These are phyloP conservation scores for Apiospora arundinis DNA, from an alignment of 2,329 filamentous ascomycete species.

Conservation along the genomic window DNA sequence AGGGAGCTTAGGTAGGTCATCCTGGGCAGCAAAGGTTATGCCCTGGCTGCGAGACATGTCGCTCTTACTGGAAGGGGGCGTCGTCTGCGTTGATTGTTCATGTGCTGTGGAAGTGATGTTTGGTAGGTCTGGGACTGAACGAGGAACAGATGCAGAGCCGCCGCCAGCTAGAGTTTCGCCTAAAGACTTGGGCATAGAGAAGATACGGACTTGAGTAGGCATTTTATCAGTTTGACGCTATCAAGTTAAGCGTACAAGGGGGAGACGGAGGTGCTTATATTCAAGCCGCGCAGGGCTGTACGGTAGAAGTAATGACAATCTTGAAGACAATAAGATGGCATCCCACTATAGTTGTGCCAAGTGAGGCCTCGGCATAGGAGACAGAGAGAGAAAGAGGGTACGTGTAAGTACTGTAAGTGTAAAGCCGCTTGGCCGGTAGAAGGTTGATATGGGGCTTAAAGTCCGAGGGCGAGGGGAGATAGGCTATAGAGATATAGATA, in stretches of 20 bases:
- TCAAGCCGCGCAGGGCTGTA: slow-evolving; percentile 85
- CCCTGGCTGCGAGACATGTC: slow-evolving; percentile 53
- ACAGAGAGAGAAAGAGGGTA: slow-evolving; percentile 25
- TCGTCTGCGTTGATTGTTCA: not conserved
- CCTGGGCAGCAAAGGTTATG: slow-evolving; percentile 88
- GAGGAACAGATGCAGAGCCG: slow-evolving; percentile 46
- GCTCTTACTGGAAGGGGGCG: not conserved
- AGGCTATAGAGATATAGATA: slow-evolving; percentile 3
- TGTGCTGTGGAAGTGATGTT: slow-evolving; percentile 31
- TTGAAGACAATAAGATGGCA: slow-evolving; percentile 83
- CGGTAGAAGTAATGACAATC: slow-evolving; percentile 95
- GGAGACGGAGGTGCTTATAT: slow-evolving; percentile 79
- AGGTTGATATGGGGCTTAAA: not conserved
- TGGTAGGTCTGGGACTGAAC: slow-evolving; percentile 45
- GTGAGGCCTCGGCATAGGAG: slow-evolving; percentile 27
- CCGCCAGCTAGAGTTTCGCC: slow-evolving; percentile 69
- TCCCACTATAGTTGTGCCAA: slow-evolving; percentile 55
- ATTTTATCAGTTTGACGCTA: slow-evolving; percentile 57
- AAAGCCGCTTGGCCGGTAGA: slow-evolving; percentile 23
- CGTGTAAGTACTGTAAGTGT: slow-evolving; percentile 20
- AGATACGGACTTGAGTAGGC: slow-evolving; percentile 72
- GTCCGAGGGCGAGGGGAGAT: slow-evolving; percentile 12
- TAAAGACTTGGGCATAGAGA: slow-evolving; percentile 74
- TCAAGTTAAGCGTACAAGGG: slow-evolving; percentile 71
- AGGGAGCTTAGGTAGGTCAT: slow-evolving; percentile 87